phyloP scores from a whole-genome alignment of 2,329 filamentous ascomycete genomes.

The Nigrospora sphaerica region DNA sequence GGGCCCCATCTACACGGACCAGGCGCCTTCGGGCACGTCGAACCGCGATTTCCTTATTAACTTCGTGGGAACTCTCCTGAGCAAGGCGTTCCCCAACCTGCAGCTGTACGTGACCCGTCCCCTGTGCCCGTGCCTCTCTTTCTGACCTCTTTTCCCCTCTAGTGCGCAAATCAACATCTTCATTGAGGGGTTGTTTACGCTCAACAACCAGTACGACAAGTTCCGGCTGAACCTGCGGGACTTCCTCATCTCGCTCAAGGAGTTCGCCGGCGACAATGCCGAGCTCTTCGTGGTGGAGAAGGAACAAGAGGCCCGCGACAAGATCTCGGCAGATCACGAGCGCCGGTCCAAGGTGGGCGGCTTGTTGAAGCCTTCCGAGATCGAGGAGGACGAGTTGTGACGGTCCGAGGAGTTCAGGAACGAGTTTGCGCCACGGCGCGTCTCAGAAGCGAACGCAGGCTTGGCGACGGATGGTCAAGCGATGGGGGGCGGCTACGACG shows the following conservation, averaged over 20 bases:
- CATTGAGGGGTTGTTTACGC: constrained; percentile 80
- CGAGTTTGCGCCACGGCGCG: constrained; percentile 44
- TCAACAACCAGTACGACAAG: constrained; percentile 83
- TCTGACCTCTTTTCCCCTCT: constrained; percentile 25
- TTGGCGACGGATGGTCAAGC: constrained; percentile 6
- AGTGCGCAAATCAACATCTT: constrained; percentile 85
- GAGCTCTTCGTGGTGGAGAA: constrained; percentile 92
- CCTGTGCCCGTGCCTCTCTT: background rate
- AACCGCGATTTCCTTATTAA: constrained; percentile 88
- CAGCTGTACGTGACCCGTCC: constrained; percentile 59
- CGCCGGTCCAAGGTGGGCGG: constrained; percentile 92
- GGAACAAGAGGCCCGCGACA: constrained; percentile 81
- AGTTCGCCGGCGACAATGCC: constrained; percentile 91
- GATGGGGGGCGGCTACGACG: constrained; percentile 18
- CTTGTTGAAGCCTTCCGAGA: constrained; percentile 92
- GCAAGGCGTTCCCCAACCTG: constrained; percentile 89
- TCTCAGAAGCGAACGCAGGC: constrained; percentile 16
- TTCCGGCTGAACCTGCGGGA: constrained; percentile 96
- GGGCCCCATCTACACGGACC: constrained; percentile 84
- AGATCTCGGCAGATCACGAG: constrained; percentile 82
- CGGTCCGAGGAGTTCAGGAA: constrained; percentile 61
- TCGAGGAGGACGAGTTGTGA: constrained; percentile 90
- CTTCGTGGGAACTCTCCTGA: constrained; percentile 78
- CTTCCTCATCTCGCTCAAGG: constrained; percentile 94
- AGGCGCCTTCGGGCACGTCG: constrained; percentile 73